These are phyloP conservation scores for Pugionium cornutum DNA, from an alignment of 345 rosid species.

Conservation along the genomic window DNA sequence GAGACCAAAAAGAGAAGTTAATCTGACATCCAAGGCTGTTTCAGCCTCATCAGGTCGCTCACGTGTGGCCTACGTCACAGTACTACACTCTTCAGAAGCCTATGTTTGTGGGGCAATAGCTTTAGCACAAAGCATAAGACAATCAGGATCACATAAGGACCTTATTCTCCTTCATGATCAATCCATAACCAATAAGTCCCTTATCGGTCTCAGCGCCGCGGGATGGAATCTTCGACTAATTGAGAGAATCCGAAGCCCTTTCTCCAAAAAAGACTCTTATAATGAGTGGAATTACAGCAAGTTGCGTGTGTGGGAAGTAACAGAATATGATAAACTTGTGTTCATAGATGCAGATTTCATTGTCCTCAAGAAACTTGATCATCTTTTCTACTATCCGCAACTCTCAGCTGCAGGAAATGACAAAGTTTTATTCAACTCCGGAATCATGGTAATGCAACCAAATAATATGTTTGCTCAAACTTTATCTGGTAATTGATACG, in stretches of 20 bases:
- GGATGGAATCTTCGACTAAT: constrained; percentile 65
- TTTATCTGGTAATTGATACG: not conserved
- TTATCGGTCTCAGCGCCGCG: constrained; percentile 50
- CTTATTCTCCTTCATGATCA: constrained; percentile 73
- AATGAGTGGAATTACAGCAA: constrained; percentile 97
- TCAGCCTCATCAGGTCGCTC: too few species aligned
- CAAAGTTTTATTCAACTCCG: constrained; percentile 62
- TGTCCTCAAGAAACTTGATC: constrained; percentile 53
- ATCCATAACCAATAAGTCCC: constrained; percentile 47
- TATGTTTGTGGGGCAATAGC: constrained; percentile 94
- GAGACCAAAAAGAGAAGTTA: constrained; percentile 24
- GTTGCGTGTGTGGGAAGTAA: constrained; percentile 70
- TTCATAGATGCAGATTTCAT: constrained; percentile 78
- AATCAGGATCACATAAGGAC: constrained; percentile 49
- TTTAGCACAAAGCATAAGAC: constrained; percentile 73
- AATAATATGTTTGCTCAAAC: not conserved
- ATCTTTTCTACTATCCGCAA: constrained; percentile 60
- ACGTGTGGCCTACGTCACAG: constrained; percentile 68
- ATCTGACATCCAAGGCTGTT: not conserved
- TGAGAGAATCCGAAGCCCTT: constrained; percentile 64
- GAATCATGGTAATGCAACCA: constrained; percentile 57
- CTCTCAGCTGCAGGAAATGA: constrained; percentile 61
- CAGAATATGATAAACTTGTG: constrained; percentile 57
- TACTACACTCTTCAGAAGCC: constrained; percentile 82
- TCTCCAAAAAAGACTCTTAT: constrained; percentile 52